phyloP scores from a whole-genome alignment of 257 asterid species.

The Oldenlandia corymbosa region DNA sequence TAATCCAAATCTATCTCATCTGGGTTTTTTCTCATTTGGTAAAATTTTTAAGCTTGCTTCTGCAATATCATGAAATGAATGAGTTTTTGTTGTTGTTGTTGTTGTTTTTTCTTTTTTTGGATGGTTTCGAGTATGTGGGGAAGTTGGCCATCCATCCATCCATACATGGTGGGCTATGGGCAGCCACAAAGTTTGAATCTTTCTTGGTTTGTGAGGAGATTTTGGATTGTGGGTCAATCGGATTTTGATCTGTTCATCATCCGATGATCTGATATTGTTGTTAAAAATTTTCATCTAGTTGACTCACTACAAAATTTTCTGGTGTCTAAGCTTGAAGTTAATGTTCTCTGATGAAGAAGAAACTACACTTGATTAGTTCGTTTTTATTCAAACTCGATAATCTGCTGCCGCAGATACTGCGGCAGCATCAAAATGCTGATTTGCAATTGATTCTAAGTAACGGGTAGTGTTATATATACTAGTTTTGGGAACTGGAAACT shows the following conservation, averaged over 20 bases:
- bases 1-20: slow-evolving; percentile 34
- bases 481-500: slow-evolving; percentile 7
- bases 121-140: too few relatives aligned
- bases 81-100: too few relatives aligned
- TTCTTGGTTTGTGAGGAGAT: slow-evolving; percentile 28
- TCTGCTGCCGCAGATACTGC: slow-evolving; percentile 10
- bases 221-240: slow-evolving; percentile 48
- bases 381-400: slow-evolving; percentile 32
- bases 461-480: slow-evolving; percentile 8
- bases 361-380: too few relatives aligned
- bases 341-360: slow-evolving; percentile 21
- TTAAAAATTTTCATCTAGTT: slow-evolving; percentile 23
- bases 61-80: too few relatives aligned
- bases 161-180: too few relatives aligned
- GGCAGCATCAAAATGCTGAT: too few relatives aligned
- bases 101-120: too few relatives aligned
- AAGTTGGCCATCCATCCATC: too few relatives aligned
- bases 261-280: slow-evolving; percentile 45
- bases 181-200: slow-evolving; percentile 22
- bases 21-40: slow-evolving; percentile 42
- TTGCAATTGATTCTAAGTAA: slow-evolving; percentile 21
- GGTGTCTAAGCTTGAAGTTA: slow-evolving; percentile 25
- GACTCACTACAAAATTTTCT: slow-evolving; percentile 10
- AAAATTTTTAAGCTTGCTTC: slow-evolving; percentile 17
- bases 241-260: slow-evolving; percentile 61